These are phyloP conservation scores for Iris pallida DNA, from an alignment of 116 monocot species.

Conservation along the genomic window DNA sequence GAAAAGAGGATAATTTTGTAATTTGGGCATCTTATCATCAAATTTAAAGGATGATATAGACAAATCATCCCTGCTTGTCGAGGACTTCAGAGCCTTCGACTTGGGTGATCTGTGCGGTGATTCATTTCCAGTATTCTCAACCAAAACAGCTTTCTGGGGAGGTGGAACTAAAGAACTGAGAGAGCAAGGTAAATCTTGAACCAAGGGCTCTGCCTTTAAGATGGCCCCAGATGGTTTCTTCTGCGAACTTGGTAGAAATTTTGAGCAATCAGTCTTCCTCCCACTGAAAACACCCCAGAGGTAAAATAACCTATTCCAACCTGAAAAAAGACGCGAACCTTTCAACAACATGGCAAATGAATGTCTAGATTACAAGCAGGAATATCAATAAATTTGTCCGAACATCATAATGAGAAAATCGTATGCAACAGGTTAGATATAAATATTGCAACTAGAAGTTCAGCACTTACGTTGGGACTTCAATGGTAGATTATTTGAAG, in stretches of 20 bases:
- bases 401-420: too few relatives aligned
- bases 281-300: constrained; percentile 86
- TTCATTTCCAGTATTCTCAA: constrained; percentile 12
- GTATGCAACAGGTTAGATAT: not conserved
- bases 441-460: not conserved
- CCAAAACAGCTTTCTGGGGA: constrained; percentile 8
- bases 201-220: constrained; percentile 9
- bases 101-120: constrained; percentile 13
- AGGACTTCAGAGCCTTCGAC: not conserved
- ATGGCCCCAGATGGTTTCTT: constrained; percentile 13
- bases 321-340: constrained; percentile 27
- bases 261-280: constrained; percentile 13
- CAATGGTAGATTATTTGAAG: constrained; percentile 61
- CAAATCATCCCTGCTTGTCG: constrained; percentile 4
- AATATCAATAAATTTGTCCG: not conserved
- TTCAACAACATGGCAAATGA: not conserved
- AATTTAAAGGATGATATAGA: not conserved
- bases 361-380: not conserved
- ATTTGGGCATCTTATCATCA: constrained; percentile 8
- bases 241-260: constrained; percentile 11
- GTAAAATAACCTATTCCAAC: constrained; percentile 85
- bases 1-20: constrained; percentile 4
- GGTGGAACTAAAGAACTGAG: constrained; percentile 4
- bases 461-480: constrained; percentile 69
- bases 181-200: constrained; percentile 5